Evolutionary conservation across 139 green algal species (phyloP).

Genomic region (Asterochloris erici): DNA sequence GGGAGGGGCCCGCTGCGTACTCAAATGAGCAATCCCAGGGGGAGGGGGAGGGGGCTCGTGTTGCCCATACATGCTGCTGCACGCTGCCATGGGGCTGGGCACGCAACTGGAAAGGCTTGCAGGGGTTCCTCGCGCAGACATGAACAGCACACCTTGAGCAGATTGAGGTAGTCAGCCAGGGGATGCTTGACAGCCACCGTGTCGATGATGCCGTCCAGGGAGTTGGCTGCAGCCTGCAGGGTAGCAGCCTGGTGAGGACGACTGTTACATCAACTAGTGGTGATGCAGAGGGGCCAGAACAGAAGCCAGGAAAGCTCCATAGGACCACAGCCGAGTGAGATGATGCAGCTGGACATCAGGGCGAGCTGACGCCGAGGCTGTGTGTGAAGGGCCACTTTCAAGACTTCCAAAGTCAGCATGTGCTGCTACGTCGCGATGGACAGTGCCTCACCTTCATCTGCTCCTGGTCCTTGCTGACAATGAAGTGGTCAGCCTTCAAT

Average conservation of each 20-base stretch:
- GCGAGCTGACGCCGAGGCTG: not conserved
- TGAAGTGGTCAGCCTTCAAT: slow-evolving; percentile 63
- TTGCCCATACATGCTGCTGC: too few relatives aligned
- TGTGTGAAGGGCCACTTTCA: not conserved
- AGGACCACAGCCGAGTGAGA: too few relatives aligned
- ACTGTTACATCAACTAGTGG: not conserved
- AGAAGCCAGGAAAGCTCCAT: not conserved
- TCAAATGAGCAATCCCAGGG: too few relatives aligned
- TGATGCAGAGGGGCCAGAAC: not conserved
- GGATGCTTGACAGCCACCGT: slow-evolving; percentile 57
- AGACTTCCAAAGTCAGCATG: too few relatives aligned
- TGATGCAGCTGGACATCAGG: not conserved
- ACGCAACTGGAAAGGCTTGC: too few relatives aligned
- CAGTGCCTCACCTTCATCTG: slow-evolving; percentile 47
- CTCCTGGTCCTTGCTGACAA: slow-evolving; percentile 55
- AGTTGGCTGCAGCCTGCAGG: slow-evolving; percentile 24
- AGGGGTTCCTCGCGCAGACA: too few relatives aligned
- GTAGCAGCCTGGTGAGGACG: not conserved
- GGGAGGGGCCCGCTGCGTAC: too few relatives aligned
- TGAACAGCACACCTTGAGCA: not conserved
- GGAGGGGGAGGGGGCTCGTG: too few relatives aligned
- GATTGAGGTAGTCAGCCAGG: not conserved
- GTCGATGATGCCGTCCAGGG: slow-evolving; percentile 83
- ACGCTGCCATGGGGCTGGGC: too few relatives aligned
- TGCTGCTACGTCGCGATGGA: not conserved